These are phyloP conservation scores for Yarrowia galli DNA, from an alignment of 1,139 yeast genomes.

Conservation along the genomic window DNA sequence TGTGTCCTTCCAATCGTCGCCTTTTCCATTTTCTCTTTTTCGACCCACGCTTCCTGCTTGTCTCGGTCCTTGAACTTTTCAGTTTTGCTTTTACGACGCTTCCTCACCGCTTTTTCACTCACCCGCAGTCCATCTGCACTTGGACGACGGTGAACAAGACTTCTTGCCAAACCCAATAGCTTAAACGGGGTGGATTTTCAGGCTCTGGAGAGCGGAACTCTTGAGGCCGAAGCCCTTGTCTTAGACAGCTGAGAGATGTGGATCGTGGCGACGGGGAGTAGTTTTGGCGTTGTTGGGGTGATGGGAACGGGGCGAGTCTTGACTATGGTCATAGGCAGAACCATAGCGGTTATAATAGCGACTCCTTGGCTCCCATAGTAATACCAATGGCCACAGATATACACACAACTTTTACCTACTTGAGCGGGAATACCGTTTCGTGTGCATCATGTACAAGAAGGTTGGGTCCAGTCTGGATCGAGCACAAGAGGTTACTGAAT, in stretches of 20 bases:
- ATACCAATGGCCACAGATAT: no score
- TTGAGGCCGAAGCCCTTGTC: slow-evolving; percentile 15
- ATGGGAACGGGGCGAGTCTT: no score
- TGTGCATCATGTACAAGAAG: slow-evolving; percentile 27
- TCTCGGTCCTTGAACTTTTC: not conserved
- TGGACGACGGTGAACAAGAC: slow-evolving; percentile 18
- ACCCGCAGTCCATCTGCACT: slow-evolving; percentile 30
- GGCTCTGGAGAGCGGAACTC: slow-evolving; percentile 4
- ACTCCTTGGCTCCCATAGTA: no score
- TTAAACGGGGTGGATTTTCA: slow-evolving; percentile 5
- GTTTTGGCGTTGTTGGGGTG: no score
- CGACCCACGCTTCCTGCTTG: not conserved
- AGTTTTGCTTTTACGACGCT: slow-evolving; percentile 23
- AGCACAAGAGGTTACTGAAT: slow-evolving; percentile 31
- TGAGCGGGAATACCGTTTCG: slow-evolving; percentile 34
- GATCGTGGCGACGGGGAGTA: not conserved
- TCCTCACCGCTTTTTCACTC: slow-evolving; percentile 15
- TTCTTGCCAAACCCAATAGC: not conserved
- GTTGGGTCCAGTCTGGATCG: slow-evolving; percentile 33
- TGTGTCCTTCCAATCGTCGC: slow-evolving; percentile 16
- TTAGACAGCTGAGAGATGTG: not conserved
- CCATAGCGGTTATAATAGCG: no score
- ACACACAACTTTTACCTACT: slow-evolving; percentile 2
- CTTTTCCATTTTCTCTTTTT: not conserved
- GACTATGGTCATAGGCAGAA: no score